Evolutionary conservation across 495 filamentous ascomycete genomes (phyloP), one percentile per base, ranked within the genome.

Genomic region (Tuber melanosporum): DNA sequence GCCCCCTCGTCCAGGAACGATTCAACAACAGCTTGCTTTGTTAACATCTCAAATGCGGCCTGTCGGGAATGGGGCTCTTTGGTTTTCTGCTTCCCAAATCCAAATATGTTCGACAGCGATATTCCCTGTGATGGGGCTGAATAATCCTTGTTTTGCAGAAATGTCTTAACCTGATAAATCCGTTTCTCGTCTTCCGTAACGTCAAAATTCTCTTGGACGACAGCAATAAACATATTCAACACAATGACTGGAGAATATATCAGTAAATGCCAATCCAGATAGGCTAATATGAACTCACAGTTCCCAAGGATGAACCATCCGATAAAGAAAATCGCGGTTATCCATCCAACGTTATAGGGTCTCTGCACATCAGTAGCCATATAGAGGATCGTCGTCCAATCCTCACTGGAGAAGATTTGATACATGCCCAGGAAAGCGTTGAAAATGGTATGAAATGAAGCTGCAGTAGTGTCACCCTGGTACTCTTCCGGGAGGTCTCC

Each of bases 151-250:
- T 93, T 92, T 81, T 97, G 93, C 69, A 99, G 85, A 81, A 99
- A 98, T 9, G 94, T 91, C 81, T 93, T 92, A 72, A 99, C 93
- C 85, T 99, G 95, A 81, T 98, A 92, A 75, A 97, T 86, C 42
- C 95, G 94, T 84, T 99, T 99, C 85, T 98, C 93, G 82, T 99
- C 96, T 84, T 99, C 95, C 12, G 94, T 94, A n/a, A 99, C 94
- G 85, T 99, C 95, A 83, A 99, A 99, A 83, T 97, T 99, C 84
- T 99, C 95, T 84, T 99, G 95, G 76, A 99, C 98, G 85, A 99
- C 95, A 86, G 95, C 95, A 92, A 99, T 99, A 86, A 99, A 99
- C 95, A 99, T 99, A 83, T 97, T 99, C 87, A 99, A 86, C 70
- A 98, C 89, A 86, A 99, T 97, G 83, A 98, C 81, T 83, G 70